Conservation (phyloP, 1,284 basidiomycete genomes). For the Ustilago tritici region DNA sequence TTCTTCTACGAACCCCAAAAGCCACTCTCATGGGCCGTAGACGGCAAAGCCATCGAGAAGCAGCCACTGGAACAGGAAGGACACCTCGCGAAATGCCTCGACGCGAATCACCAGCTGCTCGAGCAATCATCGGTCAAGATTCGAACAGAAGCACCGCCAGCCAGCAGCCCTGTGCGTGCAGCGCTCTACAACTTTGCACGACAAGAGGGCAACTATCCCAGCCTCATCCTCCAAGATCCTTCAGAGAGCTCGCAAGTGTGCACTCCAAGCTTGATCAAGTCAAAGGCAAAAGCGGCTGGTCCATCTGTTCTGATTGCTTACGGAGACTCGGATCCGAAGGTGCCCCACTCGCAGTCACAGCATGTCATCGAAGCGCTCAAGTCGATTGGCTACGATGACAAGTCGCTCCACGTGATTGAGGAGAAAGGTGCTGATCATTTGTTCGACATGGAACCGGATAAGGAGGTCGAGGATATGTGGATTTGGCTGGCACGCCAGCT, state of each 20-base stretch:
- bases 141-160: constrained; percentile 44
- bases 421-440: constrained; percentile 47
- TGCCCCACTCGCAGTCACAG: constrained; percentile 50
- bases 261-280: constrained; percentile 37
- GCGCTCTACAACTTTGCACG: constrained; percentile 55
- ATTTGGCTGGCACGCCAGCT: constrained; percentile 31
- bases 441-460: constrained; percentile 47
- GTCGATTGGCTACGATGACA: constrained; percentile 26
- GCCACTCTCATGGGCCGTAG: constrained; percentile 51
- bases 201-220: constrained; percentile 51
- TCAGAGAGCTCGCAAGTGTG: constrained; percentile 30
- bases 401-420: constrained; percentile 23
- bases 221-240: constrained; percentile 31
- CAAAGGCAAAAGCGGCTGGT: neutral
- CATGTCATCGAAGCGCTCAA: constrained; percentile 47
- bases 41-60: constrained; percentile 33
- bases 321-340: constrained; percentile 50
- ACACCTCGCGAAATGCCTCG: constrained; percentile 36
- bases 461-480: constrained; percentile 41
- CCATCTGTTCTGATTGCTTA: constrained; percentile 47
- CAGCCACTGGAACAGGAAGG: constrained; percentile 29
- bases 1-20: constrained; percentile 51
- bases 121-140: constrained; percentile 21
- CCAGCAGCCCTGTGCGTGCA: constrained; percentile 40
- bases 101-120: constrained; percentile 23